Base-by-base conservation (phyloP, 208 protist genomes). In the Crithidia acanthocephali region DNA sequence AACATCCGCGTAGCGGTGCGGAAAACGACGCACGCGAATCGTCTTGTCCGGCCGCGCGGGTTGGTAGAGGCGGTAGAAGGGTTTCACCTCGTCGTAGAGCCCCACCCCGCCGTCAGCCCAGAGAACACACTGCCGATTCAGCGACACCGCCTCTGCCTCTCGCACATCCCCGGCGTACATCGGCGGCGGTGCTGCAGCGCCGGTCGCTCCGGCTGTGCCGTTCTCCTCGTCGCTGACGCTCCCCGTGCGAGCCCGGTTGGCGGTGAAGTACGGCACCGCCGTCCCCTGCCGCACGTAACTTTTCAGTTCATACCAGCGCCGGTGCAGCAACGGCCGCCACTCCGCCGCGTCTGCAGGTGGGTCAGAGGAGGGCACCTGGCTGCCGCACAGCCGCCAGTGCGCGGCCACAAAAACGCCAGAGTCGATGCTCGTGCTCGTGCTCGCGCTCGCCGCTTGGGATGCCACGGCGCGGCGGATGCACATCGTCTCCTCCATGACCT, bases 271-370 rank as follows among this genome's bases (percentile, higher is more conserved):
- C 18, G 56, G 44, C 33, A 76, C 61, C 28, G 79, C 47, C 10
- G 81, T 90, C 8, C 76, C 80, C 71, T 87, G 70, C 45, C 74
- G 72, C 47, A 93, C 71, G 61, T 75, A 75, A 44, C 72, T 69
- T 47, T 83, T 71, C 71, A 90, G 73, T 50, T 91, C 86, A 60
- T 87, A 90, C 86, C 89, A 94, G 32, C 89, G 89, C 11, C 69
- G 79, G 45, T 74, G 72, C 40, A 90, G 28, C 9, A 94, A 70
- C 27, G 89, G 84, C 33, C 56, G 74, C 86, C 86, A 92, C 64
- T 79, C 72, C 13, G 48, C 48, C 58, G 16, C 48, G 50, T 68
- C 60, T 22, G 57, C 65, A 18, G 55, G 37, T 51, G 77, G 23
- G 35, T 44, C 63, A 1, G 40, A 1, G 37, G 57, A 33, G 27